Evolutionary conservation across 306 rosid genomes (phyloP), one percentile per base, ranked within the genome.

Genomic region (Prunus mira): DNA sequence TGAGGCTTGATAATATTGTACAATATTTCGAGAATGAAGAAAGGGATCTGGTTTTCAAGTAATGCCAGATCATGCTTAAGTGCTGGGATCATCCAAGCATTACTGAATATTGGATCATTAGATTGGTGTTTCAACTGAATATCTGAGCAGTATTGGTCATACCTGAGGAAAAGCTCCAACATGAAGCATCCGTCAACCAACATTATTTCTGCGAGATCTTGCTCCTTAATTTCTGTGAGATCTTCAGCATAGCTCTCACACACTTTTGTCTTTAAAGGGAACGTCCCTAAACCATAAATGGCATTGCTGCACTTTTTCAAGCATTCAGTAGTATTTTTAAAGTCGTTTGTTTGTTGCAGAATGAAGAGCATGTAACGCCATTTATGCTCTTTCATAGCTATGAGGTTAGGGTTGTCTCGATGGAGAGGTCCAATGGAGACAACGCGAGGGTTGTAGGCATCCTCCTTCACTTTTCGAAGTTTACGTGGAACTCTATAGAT

Each of bases 261-360:
- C 5, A 55, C 24, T 2, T 8, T 19, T 2, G 4, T 24, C 0
- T 55, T 32, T 34, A 28, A 28, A 28, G 30, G 30, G 30, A 28
- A 28, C 30, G 3, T 28, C 30, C 30, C 24, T 5, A n/a, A 56
- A 56, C 3, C 61, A 56, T 20, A 56, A 20, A 56, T 9, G 2
- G 27, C 27, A n/a, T 56, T n/a, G 4, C 5, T 19, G 61, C 61
- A 56, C 12, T 9, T 4, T 56, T n/a, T 3, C 25, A 7, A 2
- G 27, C 61, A 56, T 10, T 56, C 3, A 0, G 0, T 2, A 55
- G 12, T 2, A 24, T n/a, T 13, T 0, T 2, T 1, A 3, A 11
- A 3, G 0, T 55, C 27, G 3, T 9, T 0, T 0, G 7, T n/a
- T n/a, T 13, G 61, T 3, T 55, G 10, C 3, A 55, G n/a, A 55